Base-by-base conservation (phyloP, 1,284 basidiomycete species). In the Coniferiporia sulphurascens region DNA sequence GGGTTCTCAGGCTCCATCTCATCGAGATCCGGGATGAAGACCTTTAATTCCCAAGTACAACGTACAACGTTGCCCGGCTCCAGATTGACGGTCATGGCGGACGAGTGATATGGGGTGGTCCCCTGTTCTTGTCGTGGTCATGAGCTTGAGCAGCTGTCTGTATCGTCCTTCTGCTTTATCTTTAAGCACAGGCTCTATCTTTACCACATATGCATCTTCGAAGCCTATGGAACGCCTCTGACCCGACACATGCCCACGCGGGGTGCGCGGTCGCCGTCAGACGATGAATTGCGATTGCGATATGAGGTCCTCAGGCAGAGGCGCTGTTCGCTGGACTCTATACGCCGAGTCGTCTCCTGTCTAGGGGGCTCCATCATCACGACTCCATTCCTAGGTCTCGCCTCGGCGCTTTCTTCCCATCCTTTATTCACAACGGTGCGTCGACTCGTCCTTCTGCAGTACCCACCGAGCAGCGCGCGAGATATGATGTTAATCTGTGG, bases 401-500 rank as follows among this genome's bases (percentile, higher is more conserved):
- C 5, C 27, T 27, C 27, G 27, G 27, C 27, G 2, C 27, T 27
- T 27, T 27, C 27, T 5, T 27, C 27, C 27, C 27, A 27, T 27
- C 27, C 5, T 27, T 27, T 27, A 27, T 2, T 27, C 5, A 5
- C 27, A 27, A 27, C 5, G 27, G 27, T 27, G 27, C 27, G 27
- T 27, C 27, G 27, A 27, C 3, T 27, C 27, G 3, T 27, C 27
- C 27, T 27, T 27, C 27, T 27, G 27, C 27, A 27, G 38, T 19
- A 48, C 19, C 32, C 10, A 2, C n/a, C 8, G 41, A 43, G 41
- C n/a, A 7, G 12, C 41, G 41, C 41, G n/a, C 34, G 48, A 36
- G 50, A 49, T 19, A 35, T 54, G 58, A 59, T 59, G 58, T 54
- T 54, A 48, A 54, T 51, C 58, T 27, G 17, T 44, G 52, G 58